Conservation (phyloP, 1,284 basidiomycete genomes). For the Cryptococcus floricola region DNA sequence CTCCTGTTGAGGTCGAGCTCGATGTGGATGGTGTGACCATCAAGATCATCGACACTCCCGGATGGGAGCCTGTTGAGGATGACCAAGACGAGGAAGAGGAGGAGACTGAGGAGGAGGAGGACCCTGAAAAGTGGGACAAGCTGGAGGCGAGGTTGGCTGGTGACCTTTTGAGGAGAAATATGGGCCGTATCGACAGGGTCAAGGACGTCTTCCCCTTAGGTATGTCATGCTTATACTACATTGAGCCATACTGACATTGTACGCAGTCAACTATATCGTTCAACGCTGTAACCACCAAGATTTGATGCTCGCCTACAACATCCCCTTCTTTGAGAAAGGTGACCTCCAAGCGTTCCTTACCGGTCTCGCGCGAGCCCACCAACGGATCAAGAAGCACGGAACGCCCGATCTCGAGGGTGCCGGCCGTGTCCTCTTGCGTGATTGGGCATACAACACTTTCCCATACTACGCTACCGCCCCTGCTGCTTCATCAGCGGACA, state of each 20-base stretch:
- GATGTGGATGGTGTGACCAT: constrained; percentile 51
- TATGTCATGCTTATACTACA: constrained; percentile 46
- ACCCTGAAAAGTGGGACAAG: constrained; percentile 52
- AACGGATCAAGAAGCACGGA: constrained; percentile 76
- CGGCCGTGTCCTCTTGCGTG: constrained; percentile 76
- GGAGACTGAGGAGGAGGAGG: constrained; percentile 50
- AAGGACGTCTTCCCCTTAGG: constrained; percentile 77
- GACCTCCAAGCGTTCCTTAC: constrained; percentile 74
- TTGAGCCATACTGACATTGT: not conserved
- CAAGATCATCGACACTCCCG: constrained; percentile 76
- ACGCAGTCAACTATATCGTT: constrained; percentile 68
- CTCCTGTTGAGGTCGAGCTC: constrained; percentile 61
- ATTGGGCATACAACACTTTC: constrained; percentile 81
- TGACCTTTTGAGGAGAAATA: constrained; percentile 72
- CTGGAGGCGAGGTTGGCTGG: constrained; percentile 56
- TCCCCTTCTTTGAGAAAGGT: constrained; percentile 75
- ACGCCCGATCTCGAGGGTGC: constrained; percentile 77
- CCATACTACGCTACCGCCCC: constrained; percentile 70
- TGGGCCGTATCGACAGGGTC: constrained; percentile 80
- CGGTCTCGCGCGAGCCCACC: constrained; percentile 72
- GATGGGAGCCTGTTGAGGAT: constrained; percentile 59
- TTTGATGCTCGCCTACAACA: constrained; percentile 80
- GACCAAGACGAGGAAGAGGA: constrained; percentile 36
- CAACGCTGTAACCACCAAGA: constrained; percentile 70
- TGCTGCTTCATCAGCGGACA: constrained; percentile 18